Conservation (phyloP, 768 basidiomycete genomes). For the Lactifluus echinatus region DNA sequence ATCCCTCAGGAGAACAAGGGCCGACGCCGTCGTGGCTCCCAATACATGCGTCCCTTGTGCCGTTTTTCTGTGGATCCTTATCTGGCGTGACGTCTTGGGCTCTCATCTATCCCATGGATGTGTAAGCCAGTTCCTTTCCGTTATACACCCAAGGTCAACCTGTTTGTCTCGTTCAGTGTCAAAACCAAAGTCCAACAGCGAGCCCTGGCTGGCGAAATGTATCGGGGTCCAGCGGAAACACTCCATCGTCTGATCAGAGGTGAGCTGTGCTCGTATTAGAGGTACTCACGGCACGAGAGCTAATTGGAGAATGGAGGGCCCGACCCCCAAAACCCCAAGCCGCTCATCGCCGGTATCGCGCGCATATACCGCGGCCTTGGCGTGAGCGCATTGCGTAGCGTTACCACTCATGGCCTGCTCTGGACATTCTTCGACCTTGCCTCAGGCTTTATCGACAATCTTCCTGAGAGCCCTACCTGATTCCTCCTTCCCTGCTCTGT, state of each 20-base stretch:
- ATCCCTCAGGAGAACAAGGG: slow-evolving; percentile 71
- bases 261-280: slow-evolving; percentile 25
- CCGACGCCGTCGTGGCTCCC: slow-evolving; percentile 80
- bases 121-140: slow-evolving; percentile 41
- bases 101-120: slow-evolving; percentile 85
- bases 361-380: slow-evolving; percentile 91
- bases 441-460: slow-evolving; percentile 60
- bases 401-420: slow-evolving; percentile 86
- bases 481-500: neutral
- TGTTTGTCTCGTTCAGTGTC: slow-evolving; percentile 39
- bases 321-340: slow-evolving; percentile 69
- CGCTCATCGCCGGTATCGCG: slow-evolving; percentile 65
- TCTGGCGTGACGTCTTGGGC: slow-evolving; percentile 63
- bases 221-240: slow-evolving; percentile 66
- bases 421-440: slow-evolving; percentile 91
- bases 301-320: slow-evolving; percentile 41
- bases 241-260: slow-evolving; percentile 74
- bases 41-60: slow-evolving; percentile 67
- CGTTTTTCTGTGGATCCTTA: slow-evolving; percentile 85
- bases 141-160: slow-evolving; percentile 6
- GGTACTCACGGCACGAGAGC: neutral
- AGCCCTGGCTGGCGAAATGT: slow-evolving; percentile 68
- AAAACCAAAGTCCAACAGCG: slow-evolving; percentile 97
- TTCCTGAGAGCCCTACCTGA: slow-evolving; percentile 28
- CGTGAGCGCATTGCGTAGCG: slow-evolving; percentile 84